These are phyloP conservation scores for Ustilago curta DNA, from an alignment of 1,284 basidiomycete genomes.

Conservation along the genomic window DNA sequence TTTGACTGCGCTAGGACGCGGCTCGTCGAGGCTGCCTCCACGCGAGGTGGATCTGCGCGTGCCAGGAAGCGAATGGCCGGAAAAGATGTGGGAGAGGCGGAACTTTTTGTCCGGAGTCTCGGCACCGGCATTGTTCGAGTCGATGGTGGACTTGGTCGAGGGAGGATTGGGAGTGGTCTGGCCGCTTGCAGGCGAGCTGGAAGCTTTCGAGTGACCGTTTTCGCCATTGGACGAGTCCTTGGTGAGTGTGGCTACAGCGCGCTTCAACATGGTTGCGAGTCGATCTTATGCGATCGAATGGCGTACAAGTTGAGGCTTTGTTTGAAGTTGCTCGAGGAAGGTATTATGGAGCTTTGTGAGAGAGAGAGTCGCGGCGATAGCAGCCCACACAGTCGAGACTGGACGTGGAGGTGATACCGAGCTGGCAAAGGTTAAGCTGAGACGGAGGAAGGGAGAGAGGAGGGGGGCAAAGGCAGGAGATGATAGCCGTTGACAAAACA, in stretches of 20 bases:
- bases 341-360: not conserved
- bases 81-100: constrained; percentile 52
- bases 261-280: constrained; percentile 34
- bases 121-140: constrained; percentile 19
- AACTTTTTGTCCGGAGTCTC: constrained; percentile 40
- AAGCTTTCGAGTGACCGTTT: constrained; percentile 17
- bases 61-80: constrained; percentile 25
- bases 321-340: not conserved
- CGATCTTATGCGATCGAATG: not conserved
- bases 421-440: not conserved
- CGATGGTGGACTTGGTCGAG: constrained; percentile 32
- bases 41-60: constrained; percentile 33
- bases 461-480: not conserved
- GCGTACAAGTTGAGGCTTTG: not conserved
- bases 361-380: constrained; percentile 11
- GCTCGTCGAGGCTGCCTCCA: constrained; percentile 37
- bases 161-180: constrained; percentile 24
- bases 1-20: constrained; percentile 44
- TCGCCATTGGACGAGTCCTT: constrained; percentile 31
- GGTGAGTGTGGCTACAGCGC: constrained; percentile 38
- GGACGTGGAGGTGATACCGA: constrained; percentile 44
- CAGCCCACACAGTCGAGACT: constrained; percentile 55
- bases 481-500: too few relatives aligned
- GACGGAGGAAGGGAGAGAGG: not conserved
- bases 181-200: constrained; percentile 19